Conservation (phyloP, 208 protist species). For the Strigomonas galati region DNA sequence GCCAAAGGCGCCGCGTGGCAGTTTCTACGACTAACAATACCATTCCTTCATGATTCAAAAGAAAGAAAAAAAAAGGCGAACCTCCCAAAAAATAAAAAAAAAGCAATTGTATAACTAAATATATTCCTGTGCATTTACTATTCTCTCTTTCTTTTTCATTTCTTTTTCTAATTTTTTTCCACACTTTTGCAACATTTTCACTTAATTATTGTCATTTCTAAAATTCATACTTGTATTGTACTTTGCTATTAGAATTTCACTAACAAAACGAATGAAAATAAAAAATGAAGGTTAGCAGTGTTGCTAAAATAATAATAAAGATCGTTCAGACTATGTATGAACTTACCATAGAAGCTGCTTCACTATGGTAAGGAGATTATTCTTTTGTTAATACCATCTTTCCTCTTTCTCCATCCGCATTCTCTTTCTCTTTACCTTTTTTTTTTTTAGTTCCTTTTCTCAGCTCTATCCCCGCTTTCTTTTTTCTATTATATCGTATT, state of each 20-base stretch:
- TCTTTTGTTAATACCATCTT: constrained; percentile 5
- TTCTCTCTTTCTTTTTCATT: neutral
- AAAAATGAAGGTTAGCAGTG: neutral
- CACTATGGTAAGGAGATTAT: neutral
- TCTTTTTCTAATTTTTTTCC: neutral
- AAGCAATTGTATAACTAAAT: too few species aligned
- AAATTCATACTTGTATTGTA: neutral
- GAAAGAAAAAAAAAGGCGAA: too few species aligned
- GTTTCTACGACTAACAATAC: too few species aligned
- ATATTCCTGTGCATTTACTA: too few species aligned
- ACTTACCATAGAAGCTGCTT: too few species aligned
- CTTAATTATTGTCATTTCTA: neutral
- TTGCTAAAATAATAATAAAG: neutral
- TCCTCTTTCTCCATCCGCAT: constrained; percentile 8
- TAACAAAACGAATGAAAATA: too few species aligned
- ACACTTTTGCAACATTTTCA: too few species aligned
- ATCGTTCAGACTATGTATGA: neutral
- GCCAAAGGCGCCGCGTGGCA: too few species aligned
- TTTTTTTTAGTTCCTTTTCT: constrained; percentile 11
- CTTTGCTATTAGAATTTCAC: neutral
- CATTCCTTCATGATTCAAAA: too few species aligned
- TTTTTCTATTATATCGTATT: neutral
- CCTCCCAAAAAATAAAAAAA: too few species aligned
- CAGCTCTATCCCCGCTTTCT: neutral
- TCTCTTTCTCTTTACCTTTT: constrained; percentile 9